Evolutionary conservation across 306 rosid genomes (phyloP).

Genomic region (Luffa acutangula): DNA sequence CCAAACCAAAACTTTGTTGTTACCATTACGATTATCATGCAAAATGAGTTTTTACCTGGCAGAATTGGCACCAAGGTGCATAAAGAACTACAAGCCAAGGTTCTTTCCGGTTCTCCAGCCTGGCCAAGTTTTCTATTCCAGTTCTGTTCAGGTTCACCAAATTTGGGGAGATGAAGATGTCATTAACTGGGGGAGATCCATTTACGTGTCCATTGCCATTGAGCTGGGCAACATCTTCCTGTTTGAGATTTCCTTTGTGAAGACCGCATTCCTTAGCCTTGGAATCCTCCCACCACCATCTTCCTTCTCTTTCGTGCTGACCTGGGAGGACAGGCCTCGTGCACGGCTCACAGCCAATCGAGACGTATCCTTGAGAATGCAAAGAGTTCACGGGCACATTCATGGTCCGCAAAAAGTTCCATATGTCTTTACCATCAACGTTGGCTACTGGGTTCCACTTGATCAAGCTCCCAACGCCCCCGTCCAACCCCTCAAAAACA

Average conservation of each 20-base stretch:
- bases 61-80: conserved; percentile 93
- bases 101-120: conserved; percentile 50
- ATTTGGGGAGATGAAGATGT: conserved; percentile 47
- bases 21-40: background rate
- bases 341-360: conserved; percentile 94
- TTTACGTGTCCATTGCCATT: conserved; percentile 37
- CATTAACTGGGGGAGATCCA: conserved; percentile 28
- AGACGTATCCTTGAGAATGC: conserved; percentile 72
- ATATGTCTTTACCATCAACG: conserved; percentile 47
- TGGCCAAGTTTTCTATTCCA: conserved; percentile 67
- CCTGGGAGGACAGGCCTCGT: conserved; percentile 95
- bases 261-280: conserved; percentile 97
- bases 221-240: conserved; percentile 28
- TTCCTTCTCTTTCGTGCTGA: conserved; percentile 96
- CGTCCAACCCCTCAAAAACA: conserved; percentile 74
- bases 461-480: conserved; percentile 75
- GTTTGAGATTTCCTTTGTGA: conserved; percentile 84
- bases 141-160: conserved; percentile 53
- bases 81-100: conserved; percentile 79
- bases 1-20: background rate
- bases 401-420: conserved; percentile 79
- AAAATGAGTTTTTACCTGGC: conserved; percentile 36
- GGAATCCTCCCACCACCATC: conserved; percentile 99
- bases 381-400: conserved; percentile 77
- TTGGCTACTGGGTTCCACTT: conserved; percentile 98